Percentiles rank a stretch among this genome's conserved stretches.
Evolutionary conservation across 78 protist genomes (phyloP).

Genomic region (Emiliania huxleyi): DNA sequence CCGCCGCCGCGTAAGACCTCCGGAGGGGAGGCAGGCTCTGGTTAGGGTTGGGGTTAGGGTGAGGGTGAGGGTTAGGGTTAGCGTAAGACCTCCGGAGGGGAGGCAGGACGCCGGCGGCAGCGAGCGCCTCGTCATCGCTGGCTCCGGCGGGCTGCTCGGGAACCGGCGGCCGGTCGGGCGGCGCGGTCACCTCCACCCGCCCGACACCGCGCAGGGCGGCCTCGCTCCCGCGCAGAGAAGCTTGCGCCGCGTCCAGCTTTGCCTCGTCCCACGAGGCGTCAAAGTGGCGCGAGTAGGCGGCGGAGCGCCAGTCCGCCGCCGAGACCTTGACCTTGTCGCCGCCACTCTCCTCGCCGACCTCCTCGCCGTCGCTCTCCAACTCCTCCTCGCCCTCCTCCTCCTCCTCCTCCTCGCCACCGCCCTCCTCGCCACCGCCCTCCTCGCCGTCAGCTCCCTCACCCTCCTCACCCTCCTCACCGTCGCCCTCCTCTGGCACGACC

Average conservation of each 20-base stretch:
- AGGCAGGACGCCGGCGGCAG: neutral
- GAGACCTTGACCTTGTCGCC: neutral
- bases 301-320: neutral
- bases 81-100: neutral
- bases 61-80: too few species aligned
- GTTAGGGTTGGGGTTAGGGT: too few species aligned
- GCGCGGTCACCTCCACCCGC: too few species aligned
- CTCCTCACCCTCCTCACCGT: neutral
- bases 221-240: neutral
- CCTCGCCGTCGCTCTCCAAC: neutral
- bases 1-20: neutral
- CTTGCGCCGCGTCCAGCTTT: neutral
- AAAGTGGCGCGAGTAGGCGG: neutral
- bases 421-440: neutral
- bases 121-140: neutral
- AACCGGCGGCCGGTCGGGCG: neutral
- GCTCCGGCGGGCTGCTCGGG: neutral
- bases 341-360: neutral
- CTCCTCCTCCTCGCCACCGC: neutral
- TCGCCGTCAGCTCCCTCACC: neutral
- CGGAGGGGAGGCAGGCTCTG: too few species aligned
- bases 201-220: neutral
- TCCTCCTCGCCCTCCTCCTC: neutral
- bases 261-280: neutral
- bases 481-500: neutral